Conservation (phyloP, 768 basidiomycete genomes). For the Tricholoma sp. region DNA sequence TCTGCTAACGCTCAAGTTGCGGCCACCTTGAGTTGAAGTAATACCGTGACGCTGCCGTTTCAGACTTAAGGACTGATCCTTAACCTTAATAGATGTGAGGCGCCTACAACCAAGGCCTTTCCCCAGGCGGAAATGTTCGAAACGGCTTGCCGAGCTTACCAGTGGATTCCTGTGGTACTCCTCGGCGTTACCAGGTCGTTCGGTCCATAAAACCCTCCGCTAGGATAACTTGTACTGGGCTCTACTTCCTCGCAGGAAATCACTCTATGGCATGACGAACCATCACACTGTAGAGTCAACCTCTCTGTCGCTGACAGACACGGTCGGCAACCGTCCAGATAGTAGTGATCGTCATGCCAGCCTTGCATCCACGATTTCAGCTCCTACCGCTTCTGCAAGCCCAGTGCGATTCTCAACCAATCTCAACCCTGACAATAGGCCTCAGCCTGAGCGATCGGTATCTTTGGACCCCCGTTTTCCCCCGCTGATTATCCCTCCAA, state of each 20-base stretch:
- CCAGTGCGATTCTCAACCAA: background rate
- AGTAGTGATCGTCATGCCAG: background rate
- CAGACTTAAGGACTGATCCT: too few species aligned
- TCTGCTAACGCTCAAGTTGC: too few species aligned
- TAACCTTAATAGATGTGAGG: too few species aligned
- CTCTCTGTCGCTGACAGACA: background rate
- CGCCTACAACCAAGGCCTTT: background rate
- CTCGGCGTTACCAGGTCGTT: background rate
- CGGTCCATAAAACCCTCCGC: background rate
- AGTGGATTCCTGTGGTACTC: background rate
- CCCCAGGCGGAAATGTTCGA: background rate
- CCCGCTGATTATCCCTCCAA: conserved; percentile 32
- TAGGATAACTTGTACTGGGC: background rate
- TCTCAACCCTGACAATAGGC: background rate
- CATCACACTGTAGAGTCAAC: background rate
- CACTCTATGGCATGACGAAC: background rate
- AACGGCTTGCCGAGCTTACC: background rate
- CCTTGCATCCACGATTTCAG: background rate
- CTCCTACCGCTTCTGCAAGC: background rate
- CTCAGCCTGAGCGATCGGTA: background rate
- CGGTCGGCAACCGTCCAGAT: background rate
- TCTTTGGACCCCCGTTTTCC: background rate
- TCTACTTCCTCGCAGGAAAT: background rate
- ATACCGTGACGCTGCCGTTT: too few species aligned
- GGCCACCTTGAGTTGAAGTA: too few species aligned